Percentiles rank a stretch among this genome's conserved stretches.
Conservation (phyloP, 805 yeast genomes). For the Nakazawaea ernobii region DNA sequence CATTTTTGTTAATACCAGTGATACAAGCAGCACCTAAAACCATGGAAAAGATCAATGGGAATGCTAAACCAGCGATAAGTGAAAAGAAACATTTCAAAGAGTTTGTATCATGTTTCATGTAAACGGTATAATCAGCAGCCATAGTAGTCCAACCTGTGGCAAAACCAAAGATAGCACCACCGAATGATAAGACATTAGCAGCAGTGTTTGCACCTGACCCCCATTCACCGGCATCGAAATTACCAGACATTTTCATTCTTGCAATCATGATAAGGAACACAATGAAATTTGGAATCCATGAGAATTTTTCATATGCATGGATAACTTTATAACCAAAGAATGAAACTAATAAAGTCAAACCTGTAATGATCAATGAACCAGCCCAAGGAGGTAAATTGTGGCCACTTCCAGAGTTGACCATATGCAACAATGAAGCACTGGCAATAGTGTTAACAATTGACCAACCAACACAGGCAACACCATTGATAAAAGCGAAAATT, state of each 20-base stretch:
- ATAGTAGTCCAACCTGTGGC: conserved; percentile 95
- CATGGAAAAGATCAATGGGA: conserved; percentile 70
- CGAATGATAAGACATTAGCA: conserved; percentile 72
- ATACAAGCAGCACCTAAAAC: conserved; percentile 84
- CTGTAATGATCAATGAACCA: conserved; percentile 69
- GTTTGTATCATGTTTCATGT: conserved; percentile 66
- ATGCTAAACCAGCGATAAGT: conserved; percentile 55
- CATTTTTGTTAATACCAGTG: conserved; percentile 50
- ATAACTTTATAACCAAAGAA: conserved; percentile 82
- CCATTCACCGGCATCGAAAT: conserved; percentile 51
- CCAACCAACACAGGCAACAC: conserved; percentile 92
- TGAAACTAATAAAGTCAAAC: conserved; percentile 65
- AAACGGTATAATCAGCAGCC: conserved; percentile 88
- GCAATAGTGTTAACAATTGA: conserved; percentile 89
- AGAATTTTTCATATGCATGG: conserved; percentile 76
- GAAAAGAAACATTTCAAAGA: conserved; percentile 55
- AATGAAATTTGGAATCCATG: conserved; percentile 80
- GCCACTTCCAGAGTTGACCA: conserved; percentile 53
- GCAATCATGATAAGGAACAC: conserved; percentile 76
- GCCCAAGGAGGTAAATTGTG: conserved; percentile 81
- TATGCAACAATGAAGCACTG: conserved; percentile 76
- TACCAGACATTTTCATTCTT: conserved; percentile 61
- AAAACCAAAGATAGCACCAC: conserved; percentile 79
- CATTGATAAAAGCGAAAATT: conserved; percentile 70
- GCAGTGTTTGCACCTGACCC: conserved; percentile 63